These are phyloP conservation scores for Batrachochytrium dendrobatidis DNA, from an alignment of 371 early-diverging fungal species.

Conservation along the genomic window DNA sequence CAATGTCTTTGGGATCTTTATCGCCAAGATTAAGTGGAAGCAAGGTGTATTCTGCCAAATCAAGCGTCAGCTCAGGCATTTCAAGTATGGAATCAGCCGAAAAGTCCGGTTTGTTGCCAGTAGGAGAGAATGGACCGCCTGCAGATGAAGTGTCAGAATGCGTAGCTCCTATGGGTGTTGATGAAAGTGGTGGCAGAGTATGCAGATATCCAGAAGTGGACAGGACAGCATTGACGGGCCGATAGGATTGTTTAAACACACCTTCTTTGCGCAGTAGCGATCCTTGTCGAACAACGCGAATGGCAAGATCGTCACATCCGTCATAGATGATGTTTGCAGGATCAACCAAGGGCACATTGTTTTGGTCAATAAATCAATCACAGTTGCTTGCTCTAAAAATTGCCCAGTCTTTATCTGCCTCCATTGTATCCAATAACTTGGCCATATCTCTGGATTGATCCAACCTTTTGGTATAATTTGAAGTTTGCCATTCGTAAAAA, in stretches of 20 bases:
- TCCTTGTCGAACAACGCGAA: slow-evolving; percentile 29
- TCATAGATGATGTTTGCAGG: slow-evolving; percentile 27
- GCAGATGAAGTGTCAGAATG: no score
- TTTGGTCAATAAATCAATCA: slow-evolving; percentile 25
- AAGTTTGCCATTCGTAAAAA: slow-evolving; percentile 24
- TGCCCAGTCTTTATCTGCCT: slow-evolving; percentile 38
- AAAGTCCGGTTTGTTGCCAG: no score
- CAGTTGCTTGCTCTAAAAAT: slow-evolving; percentile 22
- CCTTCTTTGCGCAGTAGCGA: slow-evolving; percentile 23
- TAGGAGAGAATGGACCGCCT: no score
- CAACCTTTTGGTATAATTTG: slow-evolving; percentile 7
- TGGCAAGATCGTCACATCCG: slow-evolving; percentile 27
- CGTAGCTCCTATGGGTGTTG: no score
- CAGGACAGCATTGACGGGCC: slow-evolving; percentile 28
- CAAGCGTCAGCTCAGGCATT: slow-evolving; percentile 24
- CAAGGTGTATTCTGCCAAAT: slow-evolving; percentile 31
- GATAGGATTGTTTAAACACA: slow-evolving; percentile 26
- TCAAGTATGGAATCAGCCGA: slow-evolving; percentile 10
- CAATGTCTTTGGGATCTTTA: slow-evolving; percentile 37
- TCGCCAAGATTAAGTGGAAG: slow-evolving; percentile 24
- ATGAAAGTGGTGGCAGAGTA: slow-evolving; percentile 17
- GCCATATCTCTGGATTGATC: slow-evolving; percentile 19
- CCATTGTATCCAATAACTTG: slow-evolving; percentile 20
- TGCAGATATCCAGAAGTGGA: slow-evolving; percentile 36
- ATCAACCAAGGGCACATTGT: slow-evolving; percentile 10